Evolutionary conservation across 2,329 filamentous ascomycete genomes (phyloP), one percentile per base, ranked within the genome.

Genomic region (Sporothrix brunneoviolacea): DNA sequence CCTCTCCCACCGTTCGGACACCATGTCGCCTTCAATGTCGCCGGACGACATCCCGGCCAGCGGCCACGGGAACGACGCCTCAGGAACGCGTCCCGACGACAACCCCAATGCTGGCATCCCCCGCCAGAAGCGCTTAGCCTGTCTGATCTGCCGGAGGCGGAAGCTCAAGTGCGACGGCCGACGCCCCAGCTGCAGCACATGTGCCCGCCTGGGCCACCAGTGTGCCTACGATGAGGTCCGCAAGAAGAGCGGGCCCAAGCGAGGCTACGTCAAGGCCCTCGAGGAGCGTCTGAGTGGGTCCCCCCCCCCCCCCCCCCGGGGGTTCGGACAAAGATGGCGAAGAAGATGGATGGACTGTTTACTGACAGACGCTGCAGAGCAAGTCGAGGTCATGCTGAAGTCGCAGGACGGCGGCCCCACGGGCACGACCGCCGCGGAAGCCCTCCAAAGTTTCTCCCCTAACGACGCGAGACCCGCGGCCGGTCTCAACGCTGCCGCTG

Each of bases 191-290:
- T 95, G 91, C 65, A 89, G 86, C 60, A 95, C 90, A 22, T 96
- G 91, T 67, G 83, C 86, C 28, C 77, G 91, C n/a, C 72, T 95
- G 45, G 84, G 87, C 38, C 91, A 96, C 67, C 80, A 84, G 50
- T 95, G 91, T 70, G 83, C 86, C 54, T 95, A 95, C 64, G 90
- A 95, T 64, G 90, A 95, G 70, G 85, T 91, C 60, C 81, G 91
- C 64, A 88, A 89, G 70, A 95, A 95, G 79, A 95, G 90, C 65
- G 91, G 91, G 3, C 91, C 91, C 3, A 95, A 95, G 73, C 79
- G 91, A 64, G 91, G 91, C 60, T 95, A 96, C 65, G 91, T 95
- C 55, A 95, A 95, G 73, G 85, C 90, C 53, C 70, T 97, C 59
- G 93, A 97, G 68, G 91, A 94, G 65, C 81, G 93, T 65, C 71